These are phyloP conservation scores for Aspergillus sp. DNA, from an alignment of 2,329 filamentous ascomycete species.

Conservation along the genomic window DNA sequence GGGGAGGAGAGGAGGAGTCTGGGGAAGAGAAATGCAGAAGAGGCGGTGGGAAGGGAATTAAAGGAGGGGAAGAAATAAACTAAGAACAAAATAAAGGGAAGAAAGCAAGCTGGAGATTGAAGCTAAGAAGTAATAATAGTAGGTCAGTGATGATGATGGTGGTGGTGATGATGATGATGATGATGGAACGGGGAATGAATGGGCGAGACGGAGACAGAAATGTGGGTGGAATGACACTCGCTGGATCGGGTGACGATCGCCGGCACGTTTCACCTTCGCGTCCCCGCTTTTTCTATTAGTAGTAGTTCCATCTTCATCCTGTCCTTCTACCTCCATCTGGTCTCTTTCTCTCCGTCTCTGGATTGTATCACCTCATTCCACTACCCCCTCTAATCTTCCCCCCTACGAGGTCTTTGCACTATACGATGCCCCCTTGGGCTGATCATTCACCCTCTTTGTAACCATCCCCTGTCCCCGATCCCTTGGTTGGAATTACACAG, in stretches of 20 bases:
- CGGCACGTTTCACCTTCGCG: slow-evolving; percentile 13
- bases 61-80: background rate
- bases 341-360: background rate
- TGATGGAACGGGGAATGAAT: too few relatives aligned
- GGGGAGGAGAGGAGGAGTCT: background rate
- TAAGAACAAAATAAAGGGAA: background rate
- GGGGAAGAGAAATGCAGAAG: background rate
- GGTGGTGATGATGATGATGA: background rate
- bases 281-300: slow-evolving; percentile 1
- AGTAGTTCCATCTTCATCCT: background rate
- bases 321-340: background rate
- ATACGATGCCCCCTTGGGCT: slow-evolving; percentile 1
- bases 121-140: background rate
- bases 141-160: background rate
- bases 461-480: background rate
- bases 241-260: slow-evolving; percentile 14
- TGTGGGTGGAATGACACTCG: slow-evolving; percentile 10
- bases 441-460: background rate
- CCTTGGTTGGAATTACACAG: background rate
- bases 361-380: background rate
- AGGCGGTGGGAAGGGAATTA: background rate
- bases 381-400: background rate
- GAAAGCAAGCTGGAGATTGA: too few relatives aligned
- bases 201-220: background rate
- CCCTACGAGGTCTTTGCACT: background rate